These are phyloP conservation scores for Gymnopilus dilepis DNA, from an alignment of 768 basidiomycete genomes.

Conservation along the genomic window DNA sequence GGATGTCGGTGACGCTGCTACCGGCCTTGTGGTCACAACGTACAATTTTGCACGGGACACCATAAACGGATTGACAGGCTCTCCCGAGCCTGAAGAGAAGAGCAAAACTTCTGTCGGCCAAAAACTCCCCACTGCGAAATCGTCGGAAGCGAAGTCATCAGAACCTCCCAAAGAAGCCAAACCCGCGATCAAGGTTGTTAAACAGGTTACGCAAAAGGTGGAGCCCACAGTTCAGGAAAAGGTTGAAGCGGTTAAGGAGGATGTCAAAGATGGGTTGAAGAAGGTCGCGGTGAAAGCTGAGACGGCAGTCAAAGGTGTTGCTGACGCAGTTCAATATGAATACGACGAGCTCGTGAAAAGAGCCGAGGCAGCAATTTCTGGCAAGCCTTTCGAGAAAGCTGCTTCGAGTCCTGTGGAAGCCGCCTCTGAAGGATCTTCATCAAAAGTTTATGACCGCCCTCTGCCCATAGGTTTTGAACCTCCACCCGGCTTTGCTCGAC, in stretches of 20 bases:
- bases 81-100: slow-evolving; percentile 39
- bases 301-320: slow-evolving; percentile 49
- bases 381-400: slow-evolving; percentile 40
- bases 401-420: slow-evolving; percentile 28
- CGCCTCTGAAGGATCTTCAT: slow-evolving; percentile 24
- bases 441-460: slow-evolving; percentile 64
- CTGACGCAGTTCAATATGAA: slow-evolving; percentile 62
- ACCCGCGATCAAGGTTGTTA: slow-evolving; percentile 40
- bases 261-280: slow-evolving; percentile 29
- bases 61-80: slow-evolving; percentile 45
- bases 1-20: slow-evolving; percentile 58
- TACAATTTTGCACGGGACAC: slow-evolving; percentile 58
- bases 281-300: slow-evolving; percentile 25
- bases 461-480: slow-evolving; percentile 95
- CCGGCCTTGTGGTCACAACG: slow-evolving; percentile 51
- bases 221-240: slow-evolving; percentile 44
- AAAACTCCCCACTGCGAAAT: slow-evolving; percentile 45
- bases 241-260: slow-evolving; percentile 47
- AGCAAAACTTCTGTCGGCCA: slow-evolving; percentile 38
- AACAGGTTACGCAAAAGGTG: slow-evolving; percentile 50
- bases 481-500: slow-evolving; percentile 84
- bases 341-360: slow-evolving; percentile 69
- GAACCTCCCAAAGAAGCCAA: background rate
- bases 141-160: slow-evolving; percentile 6
- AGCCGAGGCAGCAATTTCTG: slow-evolving; percentile 74